Conservation (phyloP, 169 alveolate genomes). For the Eimeria brunetti region DNA sequence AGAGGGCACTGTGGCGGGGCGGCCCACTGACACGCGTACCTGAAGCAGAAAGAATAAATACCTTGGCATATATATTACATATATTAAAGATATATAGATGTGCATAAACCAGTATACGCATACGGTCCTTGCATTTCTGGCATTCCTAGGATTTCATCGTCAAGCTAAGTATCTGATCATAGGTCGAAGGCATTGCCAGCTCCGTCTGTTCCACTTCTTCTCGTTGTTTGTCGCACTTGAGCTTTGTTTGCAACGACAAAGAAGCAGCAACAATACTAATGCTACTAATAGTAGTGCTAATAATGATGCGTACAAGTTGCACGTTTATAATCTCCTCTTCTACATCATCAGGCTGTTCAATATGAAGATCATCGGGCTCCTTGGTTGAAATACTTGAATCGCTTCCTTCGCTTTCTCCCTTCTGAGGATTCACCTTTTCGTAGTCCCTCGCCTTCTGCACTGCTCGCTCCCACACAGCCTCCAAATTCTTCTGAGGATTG, state of each 20-base stretch:
- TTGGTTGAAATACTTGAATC: not conserved
- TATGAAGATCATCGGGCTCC: constrained; percentile 62
- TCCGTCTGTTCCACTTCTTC: not conserved
- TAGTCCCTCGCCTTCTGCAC: constrained; percentile 54
- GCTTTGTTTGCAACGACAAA: not conserved
- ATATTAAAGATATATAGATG: too few relatives aligned
- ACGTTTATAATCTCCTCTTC: constrained; percentile 47
- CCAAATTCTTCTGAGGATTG: constrained; percentile 49
- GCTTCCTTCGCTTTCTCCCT: not conserved
- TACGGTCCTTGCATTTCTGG: too few relatives aligned
- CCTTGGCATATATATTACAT: not conserved
- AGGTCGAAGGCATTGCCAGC: too few relatives aligned
- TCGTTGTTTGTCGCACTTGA: not conserved
- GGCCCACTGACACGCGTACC: constrained; percentile 46
- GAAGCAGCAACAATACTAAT: not conserved
- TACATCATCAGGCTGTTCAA: constrained; percentile 51
- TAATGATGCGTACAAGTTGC: constrained; percentile 35
- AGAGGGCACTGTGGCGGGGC: constrained; percentile 45
- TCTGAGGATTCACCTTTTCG: not conserved
- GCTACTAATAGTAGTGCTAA: too few relatives aligned
- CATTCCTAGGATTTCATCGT: too few relatives aligned
- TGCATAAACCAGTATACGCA: too few relatives aligned
- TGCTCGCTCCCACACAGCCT: constrained; percentile 56
- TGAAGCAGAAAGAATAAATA: not conserved
- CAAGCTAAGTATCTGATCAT: too few relatives aligned